Evolutionary conservation across 2,329 filamentous ascomycete species (phyloP), one percentile per base, ranked within the genome.

Genomic region (Elsinoe batatas): DNA sequence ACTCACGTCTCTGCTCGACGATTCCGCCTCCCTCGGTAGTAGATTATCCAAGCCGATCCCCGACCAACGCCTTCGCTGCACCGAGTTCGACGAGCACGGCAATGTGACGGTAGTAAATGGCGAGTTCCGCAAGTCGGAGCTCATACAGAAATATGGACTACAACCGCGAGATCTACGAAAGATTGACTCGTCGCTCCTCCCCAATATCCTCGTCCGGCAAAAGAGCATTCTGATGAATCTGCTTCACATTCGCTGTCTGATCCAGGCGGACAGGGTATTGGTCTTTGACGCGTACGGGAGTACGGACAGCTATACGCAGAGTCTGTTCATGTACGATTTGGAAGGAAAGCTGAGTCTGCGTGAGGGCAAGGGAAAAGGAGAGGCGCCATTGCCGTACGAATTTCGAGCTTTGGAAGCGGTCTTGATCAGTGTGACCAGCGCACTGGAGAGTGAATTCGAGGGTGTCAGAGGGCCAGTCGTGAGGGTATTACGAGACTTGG

Each of bases 271-370:
- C 66, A 86, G 91, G 20, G 90, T 98, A 5, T 81, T 98, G 20
- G 84, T 98, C 4, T 97, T 98, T 68, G 93, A 97, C 65, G 88
- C 93, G 12, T 97, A 95, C 71, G 93, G 93, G 30, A 93, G 89
- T 38, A 91, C 89, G 58, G 89, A 94, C 63, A 94, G 90, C 0
- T 95, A 96, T 65, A 90, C 91, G 32, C 93, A 97, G 69, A 95
- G 90, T 3, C 82, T 93, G 12, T 98, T 98, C 73, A 95, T 98
- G 82, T 96, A 97, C 71, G 93, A 97, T 66, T 75, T 98, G 17
- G 90, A 97, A 69, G 88, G 88, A 11, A 95, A 95, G 68, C 76
- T 98, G 43, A 85, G 88, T 60, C 89, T 95, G 66, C 91, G 90
- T 68, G 78, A 83, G 58, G 67, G 74, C 1, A 74, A 78, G 1